phyloP scores from a whole-genome alignment of 257 asterid genomes.

The Capsicum baccatum region DNA sequence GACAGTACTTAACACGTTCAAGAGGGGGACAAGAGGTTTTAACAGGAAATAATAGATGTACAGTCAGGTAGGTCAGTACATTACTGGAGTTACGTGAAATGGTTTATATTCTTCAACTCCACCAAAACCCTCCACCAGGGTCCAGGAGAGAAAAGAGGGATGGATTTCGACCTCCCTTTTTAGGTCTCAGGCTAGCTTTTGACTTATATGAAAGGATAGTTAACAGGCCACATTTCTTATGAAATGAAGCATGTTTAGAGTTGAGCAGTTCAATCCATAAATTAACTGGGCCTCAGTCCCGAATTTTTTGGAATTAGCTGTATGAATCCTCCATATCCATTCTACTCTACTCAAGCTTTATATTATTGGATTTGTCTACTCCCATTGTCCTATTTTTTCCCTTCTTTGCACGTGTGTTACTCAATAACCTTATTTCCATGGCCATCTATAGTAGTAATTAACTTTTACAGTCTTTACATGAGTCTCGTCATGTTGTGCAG shows the following conservation, averaged over 20 bases:
- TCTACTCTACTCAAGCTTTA: not conserved
- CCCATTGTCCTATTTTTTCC: not conserved
- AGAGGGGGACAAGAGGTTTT: not conserved
- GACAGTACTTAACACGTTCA: not conserved
- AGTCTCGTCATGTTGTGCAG: conserved; percentile 40
- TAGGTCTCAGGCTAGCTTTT: too few relatives aligned
- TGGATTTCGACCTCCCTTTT: too few relatives aligned
- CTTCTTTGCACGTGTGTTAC: conserved; percentile 4
- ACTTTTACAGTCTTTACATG: not conserved
- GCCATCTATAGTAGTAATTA: not conserved
- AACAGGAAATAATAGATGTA: not conserved
- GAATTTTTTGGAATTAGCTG: not conserved
- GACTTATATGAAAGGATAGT: not conserved
- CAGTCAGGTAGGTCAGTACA: conserved; percentile 11
- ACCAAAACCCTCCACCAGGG: not conserved
- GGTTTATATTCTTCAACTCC: conserved; percentile 7
- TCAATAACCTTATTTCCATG: not conserved
- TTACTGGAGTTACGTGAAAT: not conserved
- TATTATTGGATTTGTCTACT: not conserved
- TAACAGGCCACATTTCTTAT: conserved; percentile 12
- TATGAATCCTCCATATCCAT: conserved; percentile 4
- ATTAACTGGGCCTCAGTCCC: conserved; percentile 2
- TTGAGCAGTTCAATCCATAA: conserved; percentile 3
- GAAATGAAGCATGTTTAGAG: conserved; percentile 2
- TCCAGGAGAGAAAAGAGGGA: too few relatives aligned